Conservation (phyloP, 225 moss, liverwort and hornwort species). For the Anthoceros angustus region DNA sequence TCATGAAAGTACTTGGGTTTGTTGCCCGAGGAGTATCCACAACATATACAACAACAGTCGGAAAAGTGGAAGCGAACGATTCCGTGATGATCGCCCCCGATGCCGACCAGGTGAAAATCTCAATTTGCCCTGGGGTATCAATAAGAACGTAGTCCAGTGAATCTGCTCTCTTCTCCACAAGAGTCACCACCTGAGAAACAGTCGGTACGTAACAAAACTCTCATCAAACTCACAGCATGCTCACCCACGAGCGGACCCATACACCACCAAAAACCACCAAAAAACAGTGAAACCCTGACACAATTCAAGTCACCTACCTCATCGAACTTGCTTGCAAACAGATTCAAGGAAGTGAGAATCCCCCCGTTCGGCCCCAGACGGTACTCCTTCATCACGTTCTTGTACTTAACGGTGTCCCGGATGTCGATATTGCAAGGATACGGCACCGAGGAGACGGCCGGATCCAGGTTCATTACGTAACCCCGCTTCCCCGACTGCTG, state of each 20-base stretch:
- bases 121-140: constrained; percentile 95
- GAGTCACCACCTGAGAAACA: constrained; percentile 58
- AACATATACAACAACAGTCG: constrained; percentile 75
- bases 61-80: constrained; percentile 86
- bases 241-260: background rate
- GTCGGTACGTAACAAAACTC: background rate
- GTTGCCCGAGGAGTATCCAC: constrained; percentile 83
- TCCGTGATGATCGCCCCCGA: constrained; percentile 83
- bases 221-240: background rate
- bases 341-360: constrained; percentile 85
- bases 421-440: constrained; percentile 89
- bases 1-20: constrained; percentile 88
- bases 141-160: constrained; percentile 83
- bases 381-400: constrained; percentile 98
- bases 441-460: constrained; percentile 67
- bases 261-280: background rate
- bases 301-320: constrained; percentile 32
- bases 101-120: constrained; percentile 96
- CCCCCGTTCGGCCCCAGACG: constrained; percentile 83
- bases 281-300: background rate
- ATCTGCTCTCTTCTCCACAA: constrained; percentile 68
- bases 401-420: constrained; percentile 95
- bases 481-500: constrained; percentile 53
- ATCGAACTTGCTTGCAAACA: constrained; percentile 83
- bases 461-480: constrained; percentile 86